These are phyloP conservation scores for Pecoramyces ruminantium DNA, from an alignment of 192 early-diverging fungal genomes.

Conservation along the genomic window DNA sequence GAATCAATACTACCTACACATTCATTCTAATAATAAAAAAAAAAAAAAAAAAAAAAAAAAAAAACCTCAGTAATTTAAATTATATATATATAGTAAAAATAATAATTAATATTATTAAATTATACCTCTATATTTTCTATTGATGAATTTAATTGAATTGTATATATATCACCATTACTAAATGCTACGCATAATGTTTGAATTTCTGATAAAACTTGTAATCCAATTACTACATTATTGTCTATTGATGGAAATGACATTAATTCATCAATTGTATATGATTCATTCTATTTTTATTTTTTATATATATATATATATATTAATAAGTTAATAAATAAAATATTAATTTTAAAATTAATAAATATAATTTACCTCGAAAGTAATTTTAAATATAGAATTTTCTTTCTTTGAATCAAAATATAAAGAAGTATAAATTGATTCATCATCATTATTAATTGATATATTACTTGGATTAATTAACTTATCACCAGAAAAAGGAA, in stretches of 20 bases:
- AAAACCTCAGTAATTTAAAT: no score
- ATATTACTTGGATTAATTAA: neutral
- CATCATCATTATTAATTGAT: neutral
- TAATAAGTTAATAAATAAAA: neutral
- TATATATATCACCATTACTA: slow-evolving; percentile 33
- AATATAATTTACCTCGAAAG: neutral
- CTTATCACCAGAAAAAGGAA: neutral
- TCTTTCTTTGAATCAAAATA: neutral
- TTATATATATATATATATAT: neutral
- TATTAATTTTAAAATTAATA: neutral
- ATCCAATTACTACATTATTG: slow-evolving; percentile 13
- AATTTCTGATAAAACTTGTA: slow-evolving; percentile 30
- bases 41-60: no score
- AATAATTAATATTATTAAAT: no score
- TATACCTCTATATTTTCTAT: neutral
- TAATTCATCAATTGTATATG: neutral
- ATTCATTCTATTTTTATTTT: neutral
- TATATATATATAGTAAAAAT: no score
- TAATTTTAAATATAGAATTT: neutral
- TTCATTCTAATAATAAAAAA: no score
- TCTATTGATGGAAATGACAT: neutral
- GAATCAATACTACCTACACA: slow-evolving; percentile 58
- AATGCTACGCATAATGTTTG: slow-evolving; percentile 32
- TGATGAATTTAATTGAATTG: neutral
- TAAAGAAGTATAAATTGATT: neutral